Evolutionary conservation across 192 early-diverging fungal genomes (phyloP).

Genomic region (Linnemannia hyalina): DNA sequence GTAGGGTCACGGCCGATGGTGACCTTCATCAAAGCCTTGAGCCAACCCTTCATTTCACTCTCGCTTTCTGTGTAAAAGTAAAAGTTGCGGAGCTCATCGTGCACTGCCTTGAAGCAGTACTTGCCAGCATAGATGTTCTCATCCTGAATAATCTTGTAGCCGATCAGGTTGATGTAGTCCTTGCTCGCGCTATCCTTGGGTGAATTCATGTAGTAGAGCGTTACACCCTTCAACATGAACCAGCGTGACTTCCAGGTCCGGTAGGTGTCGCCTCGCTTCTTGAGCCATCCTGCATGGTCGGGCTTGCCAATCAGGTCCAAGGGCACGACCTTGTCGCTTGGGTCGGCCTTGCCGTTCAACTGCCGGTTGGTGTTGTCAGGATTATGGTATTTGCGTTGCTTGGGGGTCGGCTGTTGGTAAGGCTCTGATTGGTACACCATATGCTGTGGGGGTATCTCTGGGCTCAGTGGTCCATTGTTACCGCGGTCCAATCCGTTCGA

Average conservation of each 20-base stretch:
- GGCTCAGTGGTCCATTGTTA: conserved; percentile 1
- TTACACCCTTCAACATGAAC: conserved; percentile 71
- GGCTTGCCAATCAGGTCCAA: conserved; percentile 58
- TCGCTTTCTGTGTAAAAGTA: conserved; percentile 71
- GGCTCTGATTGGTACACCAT: conserved; percentile 21
- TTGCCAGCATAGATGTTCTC: conserved; percentile 71
- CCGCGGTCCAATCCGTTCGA: conserved; percentile 17
- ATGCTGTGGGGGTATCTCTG: conserved; percentile 14
- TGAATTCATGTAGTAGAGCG: conserved; percentile 71
- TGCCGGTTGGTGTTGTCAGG: conserved; percentile 36
- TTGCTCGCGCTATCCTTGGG: conserved; percentile 64
- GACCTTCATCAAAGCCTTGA: conserved; percentile 74
- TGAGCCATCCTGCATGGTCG: conserved; percentile 72
- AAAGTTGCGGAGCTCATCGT: conserved; percentile 69
- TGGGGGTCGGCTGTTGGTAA: conserved; percentile 32
- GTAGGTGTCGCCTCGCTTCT: conserved; percentile 72
- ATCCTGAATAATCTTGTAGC: conserved; percentile 73
- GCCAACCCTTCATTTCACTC: conserved; percentile 65
- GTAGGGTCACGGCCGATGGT: conserved; percentile 68
- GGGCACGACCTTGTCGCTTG: conserved; percentile 41
- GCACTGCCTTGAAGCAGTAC: conserved; percentile 73
- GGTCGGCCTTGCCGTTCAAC: conserved; percentile 35
- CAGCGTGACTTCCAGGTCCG: conserved; percentile 73
- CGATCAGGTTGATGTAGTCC: conserved; percentile 70
- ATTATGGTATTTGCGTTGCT: conserved; percentile 42